Base-by-base conservation (phyloP, 2,329 filamentous ascomycete genomes). In the Neonectria hederae region DNA sequence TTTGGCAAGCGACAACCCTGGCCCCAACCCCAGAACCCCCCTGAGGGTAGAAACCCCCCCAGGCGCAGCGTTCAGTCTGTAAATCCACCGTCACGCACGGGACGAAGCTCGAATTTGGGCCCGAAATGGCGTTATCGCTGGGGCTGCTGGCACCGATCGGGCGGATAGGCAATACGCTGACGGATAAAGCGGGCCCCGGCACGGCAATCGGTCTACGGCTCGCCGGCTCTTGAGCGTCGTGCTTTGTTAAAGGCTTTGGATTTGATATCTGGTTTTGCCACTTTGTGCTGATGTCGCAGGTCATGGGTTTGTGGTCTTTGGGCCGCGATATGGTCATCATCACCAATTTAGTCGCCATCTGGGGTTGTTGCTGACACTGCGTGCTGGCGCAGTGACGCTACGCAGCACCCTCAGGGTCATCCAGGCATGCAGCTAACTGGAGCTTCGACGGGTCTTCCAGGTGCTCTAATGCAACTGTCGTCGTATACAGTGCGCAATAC, bases 121-220 rank as follows among this genome's bases (percentile, higher is more conserved):
- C 65, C 32, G 24, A 63, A 65, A 73, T 73, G 71, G 71, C 71
- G 71, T 73, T 72, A 73, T 74, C 71, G 68, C 63, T 65, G 40
- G 53, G 59, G 61, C 68, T 65, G 70, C 61, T 66, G 43, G 53
- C 63, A 63, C 70, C 67, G 70, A 74, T 74, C 69, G 69, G 65
- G 40, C 62, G 68, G 68, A 65, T 62, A 65, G 51, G 35, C 59
- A 35, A 58, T 63, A 59, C 53, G 51, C 62, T 70, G 62, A 54
- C 56, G 63, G 59, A 52, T 71, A 65, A 68, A 69, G 69, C 65
- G 71, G 71, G 21, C 56, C 62, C 32, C 10, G 42, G 55, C 57
- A 59, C 71, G 71, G 71, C 69, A 73, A 53, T 73, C 71, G 71
- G 71, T 65, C 60, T 22, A 62, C 62, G 62, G 62, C 62, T 62